Evolutionary conservation across 2,329 filamentous ascomycete genomes (phyloP).

Genomic region (Fusarium mangiferae): DNA sequence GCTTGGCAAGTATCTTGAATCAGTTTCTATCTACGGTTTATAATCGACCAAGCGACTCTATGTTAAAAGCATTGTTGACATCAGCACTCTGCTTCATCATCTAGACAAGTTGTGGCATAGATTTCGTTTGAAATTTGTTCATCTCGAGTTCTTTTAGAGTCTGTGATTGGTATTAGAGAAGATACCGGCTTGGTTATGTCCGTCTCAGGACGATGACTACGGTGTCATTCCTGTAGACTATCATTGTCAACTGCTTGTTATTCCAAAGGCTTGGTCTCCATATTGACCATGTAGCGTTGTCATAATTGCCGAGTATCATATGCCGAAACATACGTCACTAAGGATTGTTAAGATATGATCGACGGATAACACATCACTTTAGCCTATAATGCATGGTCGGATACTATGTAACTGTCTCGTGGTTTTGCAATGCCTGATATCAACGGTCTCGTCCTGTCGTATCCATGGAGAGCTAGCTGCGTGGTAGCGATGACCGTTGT

Average conservation of each 20-base stretch:
- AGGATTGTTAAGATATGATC: conserved; percentile 8
- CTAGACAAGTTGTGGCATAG: background rate
- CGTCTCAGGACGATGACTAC: background rate
- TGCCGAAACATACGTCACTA: conserved; percentile 20
- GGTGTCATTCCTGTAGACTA: background rate
- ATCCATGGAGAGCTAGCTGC: background rate
- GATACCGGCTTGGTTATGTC: background rate
- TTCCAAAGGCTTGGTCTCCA: background rate
- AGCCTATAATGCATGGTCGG: background rate
- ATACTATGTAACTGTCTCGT: background rate
- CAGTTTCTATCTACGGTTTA: background rate
- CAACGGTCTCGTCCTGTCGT: background rate
- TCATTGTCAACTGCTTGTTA: background rate
- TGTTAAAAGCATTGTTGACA: background rate
- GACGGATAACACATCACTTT: conserved; percentile 12
- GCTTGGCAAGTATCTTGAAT: background rate
- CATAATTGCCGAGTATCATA: conserved; percentile 8
- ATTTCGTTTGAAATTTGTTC: background rate
- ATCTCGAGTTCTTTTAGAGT: background rate
- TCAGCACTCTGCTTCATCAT: background rate
- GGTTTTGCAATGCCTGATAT: conserved; percentile 8
- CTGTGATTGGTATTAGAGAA: background rate
- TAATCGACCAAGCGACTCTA: background rate
- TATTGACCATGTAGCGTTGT: background rate
- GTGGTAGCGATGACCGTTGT: background rate